Evolutionary conservation across 2,329 filamentous ascomycete genomes (phyloP).

Genomic region (Tothia fuscella): DNA sequence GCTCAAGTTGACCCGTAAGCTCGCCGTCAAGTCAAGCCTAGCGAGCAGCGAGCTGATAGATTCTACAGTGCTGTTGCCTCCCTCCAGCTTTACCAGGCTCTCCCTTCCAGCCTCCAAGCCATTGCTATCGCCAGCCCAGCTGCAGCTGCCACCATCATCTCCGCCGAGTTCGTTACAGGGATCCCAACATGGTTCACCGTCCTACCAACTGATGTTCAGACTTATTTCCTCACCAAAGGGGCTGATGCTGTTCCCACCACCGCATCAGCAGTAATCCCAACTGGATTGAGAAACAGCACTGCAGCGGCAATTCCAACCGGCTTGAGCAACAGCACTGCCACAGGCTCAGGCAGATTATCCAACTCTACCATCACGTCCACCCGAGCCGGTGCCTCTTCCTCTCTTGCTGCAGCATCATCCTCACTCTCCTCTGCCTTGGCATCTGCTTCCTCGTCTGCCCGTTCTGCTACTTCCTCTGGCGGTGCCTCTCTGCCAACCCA

Average conservation of each 20-base stretch:
- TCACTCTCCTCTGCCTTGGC: slow-evolving; percentile 11
- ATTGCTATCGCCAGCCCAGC: slow-evolving; percentile 30
- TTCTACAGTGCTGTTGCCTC: slow-evolving; percentile 26
- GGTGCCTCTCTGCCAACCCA: slow-evolving; percentile 25
- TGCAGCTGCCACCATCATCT: slow-evolving; percentile 29
- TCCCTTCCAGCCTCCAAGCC: slow-evolving; percentile 29
- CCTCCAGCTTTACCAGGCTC: slow-evolving; percentile 31
- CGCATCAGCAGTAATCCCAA: slow-evolving; percentile 16
- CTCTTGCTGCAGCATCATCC: slow-evolving; percentile 10
- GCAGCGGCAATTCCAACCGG: slow-evolving; percentile 17
- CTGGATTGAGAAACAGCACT: slow-evolving; percentile 16
- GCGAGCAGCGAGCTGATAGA: background rate
- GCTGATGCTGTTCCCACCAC: slow-evolving; percentile 15
- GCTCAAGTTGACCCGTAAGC: slow-evolving; percentile 14
- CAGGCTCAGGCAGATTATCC: background rate
- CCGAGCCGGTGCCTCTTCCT: slow-evolving; percentile 14
- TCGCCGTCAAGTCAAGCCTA: background rate
- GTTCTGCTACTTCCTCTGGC: slow-evolving; percentile 12
- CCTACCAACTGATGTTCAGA: slow-evolving; percentile 33
- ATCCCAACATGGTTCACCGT: slow-evolving; percentile 34
- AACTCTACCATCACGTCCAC: slow-evolving; percentile 12
- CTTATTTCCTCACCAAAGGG: slow-evolving; percentile 24
- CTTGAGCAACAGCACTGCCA: slow-evolving; percentile 15
- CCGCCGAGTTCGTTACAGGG: slow-evolving; percentile 31
- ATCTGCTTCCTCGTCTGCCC: slow-evolving; percentile 9